Percentiles rank a stretch among this genome's conserved stretches.
These are phyloP conservation scores for Trichoderma cornu-damae DNA, from an alignment of 2,329 filamentous ascomycete genomes.

Conservation along the genomic window DNA sequence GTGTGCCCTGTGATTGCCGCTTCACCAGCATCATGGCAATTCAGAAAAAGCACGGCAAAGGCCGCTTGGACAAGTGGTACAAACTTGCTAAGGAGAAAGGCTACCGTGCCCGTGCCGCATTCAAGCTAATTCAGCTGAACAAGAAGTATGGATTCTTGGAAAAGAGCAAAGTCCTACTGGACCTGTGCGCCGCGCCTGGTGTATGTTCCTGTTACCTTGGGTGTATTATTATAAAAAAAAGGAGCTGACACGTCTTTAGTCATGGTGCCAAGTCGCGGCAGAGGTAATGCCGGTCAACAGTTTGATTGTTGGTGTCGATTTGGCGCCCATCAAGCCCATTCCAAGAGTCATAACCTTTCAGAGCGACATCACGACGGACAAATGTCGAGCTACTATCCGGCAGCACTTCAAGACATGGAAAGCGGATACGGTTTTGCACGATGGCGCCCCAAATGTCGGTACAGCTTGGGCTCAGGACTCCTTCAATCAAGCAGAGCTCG, in stretches of 20 bases:
- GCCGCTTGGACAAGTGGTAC: conserved; percentile 98
- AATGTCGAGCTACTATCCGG: conserved; percentile 84
- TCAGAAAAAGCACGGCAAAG: conserved; percentile 98
- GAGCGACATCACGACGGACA: conserved; percentile 95
- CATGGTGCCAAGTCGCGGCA: conserved; percentile 93
- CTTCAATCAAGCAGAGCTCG: conserved; percentile 93
- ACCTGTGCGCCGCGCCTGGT: conserved; percentile 95
- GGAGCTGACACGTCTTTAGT: conserved; percentile 42
- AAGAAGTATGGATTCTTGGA: conserved; percentile 99
- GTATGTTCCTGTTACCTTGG: conserved; percentile 43
- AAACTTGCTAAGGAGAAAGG: conserved; percentile 98
- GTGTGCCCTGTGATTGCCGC: background rate
- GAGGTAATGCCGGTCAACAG: conserved; percentile 89
- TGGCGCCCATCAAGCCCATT: conserved; percentile 92
- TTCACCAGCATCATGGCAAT: conserved; percentile 65
- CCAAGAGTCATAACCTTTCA: conserved; percentile 93
- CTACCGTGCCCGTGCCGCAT: conserved; percentile 89
- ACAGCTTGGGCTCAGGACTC: conserved; percentile 98
- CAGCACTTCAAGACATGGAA: conserved; percentile 94
- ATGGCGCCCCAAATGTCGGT: conserved; percentile 96
- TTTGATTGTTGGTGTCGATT: conserved; percentile 90
- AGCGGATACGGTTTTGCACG: conserved; percentile 90
- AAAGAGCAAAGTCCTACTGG: conserved; percentile 90
- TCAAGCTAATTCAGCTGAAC: conserved; percentile 97
- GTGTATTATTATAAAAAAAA: background rate